Percentiles rank a stretch among this genome's conserved stretches.
phyloP scores from a whole-genome alignment of 495 filamentous ascomycete genomes.

The Apiosordaria backusii region DNA sequence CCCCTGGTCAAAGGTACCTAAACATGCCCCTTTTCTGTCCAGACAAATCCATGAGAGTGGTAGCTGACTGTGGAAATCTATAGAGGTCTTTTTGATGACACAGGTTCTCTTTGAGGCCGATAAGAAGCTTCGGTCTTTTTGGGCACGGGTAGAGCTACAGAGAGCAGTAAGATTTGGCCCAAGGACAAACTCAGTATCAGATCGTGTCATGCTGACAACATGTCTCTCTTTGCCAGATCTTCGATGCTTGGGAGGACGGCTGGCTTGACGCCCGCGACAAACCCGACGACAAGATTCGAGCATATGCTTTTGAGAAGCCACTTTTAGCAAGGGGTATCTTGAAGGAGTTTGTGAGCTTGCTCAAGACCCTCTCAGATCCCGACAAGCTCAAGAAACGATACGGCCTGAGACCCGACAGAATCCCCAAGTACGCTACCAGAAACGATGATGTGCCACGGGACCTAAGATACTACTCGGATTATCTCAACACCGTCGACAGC shows the following conservation, averaged over 20 bases:
- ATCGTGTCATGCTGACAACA: background rate
- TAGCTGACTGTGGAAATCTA: background rate
- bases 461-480: constrained; percentile 2
- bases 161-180: background rate
- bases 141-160: constrained; percentile 9
- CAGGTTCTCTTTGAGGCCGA: constrained; percentile 5
- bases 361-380: constrained; percentile 9
- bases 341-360: constrained; percentile 9
- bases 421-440: background rate
- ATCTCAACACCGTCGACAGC: constrained; percentile 8
- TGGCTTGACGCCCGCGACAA: background rate
- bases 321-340: constrained; percentile 7
- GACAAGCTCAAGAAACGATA: constrained; percentile 9
- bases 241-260: constrained; percentile 6
- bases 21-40: background rate
- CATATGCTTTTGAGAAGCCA: background rate
- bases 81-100: constrained; percentile 7
- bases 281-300: constrained; percentile 1
- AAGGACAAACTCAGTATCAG: background rate
- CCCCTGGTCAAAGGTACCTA: constrained; percentile 10
- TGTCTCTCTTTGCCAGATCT: background rate
- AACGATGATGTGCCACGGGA: constrained; percentile 4
- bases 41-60: background rate
- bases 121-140: constrained; percentile 1
- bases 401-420: background rate